Evolutionary conservation across 2,329 filamentous ascomycete genomes (phyloP).

Genomic region (Emydomyces testavorans): DNA sequence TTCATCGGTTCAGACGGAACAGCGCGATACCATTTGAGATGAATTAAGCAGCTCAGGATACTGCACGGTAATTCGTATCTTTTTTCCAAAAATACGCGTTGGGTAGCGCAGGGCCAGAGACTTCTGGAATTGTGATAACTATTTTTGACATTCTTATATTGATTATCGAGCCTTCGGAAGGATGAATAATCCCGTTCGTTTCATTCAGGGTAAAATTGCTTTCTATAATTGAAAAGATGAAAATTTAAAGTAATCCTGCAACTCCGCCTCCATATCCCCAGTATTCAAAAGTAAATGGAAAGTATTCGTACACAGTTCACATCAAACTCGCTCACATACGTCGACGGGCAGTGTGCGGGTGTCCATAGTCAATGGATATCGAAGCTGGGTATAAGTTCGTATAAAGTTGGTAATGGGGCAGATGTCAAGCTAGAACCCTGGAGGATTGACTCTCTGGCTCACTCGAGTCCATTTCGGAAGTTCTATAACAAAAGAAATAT

Average conservation of each 20-base stretch:
- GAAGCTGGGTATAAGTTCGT: neutral
- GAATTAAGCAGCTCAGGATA: neutral
- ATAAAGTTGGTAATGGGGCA: neutral
- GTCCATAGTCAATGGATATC: neutral
- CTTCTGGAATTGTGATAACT: neutral
- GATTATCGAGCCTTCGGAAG: neutral
- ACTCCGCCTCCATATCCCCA: constrained; percentile 5
- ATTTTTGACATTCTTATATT: constrained; percentile 7
- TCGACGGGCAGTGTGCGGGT: neutral
- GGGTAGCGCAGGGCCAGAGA: neutral
- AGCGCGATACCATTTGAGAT: neutral
- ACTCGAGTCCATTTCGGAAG: constrained; percentile 90
- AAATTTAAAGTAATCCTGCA: neutral
- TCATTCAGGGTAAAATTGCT: constrained; percentile 7
- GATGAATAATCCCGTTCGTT: constrained; percentile 4
- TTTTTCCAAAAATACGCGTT: neutral
- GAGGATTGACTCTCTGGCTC: constrained; percentile 85
- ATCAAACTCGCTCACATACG: neutral
- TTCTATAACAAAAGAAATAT: constrained; percentile 40
- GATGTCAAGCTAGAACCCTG: constrained; percentile 58
- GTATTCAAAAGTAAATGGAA: neutral
- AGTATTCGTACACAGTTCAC: constrained; percentile 6
- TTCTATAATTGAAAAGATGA: constrained; percentile 2
- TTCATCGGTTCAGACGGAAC: neutral
- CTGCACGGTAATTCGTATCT: neutral